Base-by-base conservation (phyloP, 345 rosid species). In the Lumnitzera littorea region DNA sequence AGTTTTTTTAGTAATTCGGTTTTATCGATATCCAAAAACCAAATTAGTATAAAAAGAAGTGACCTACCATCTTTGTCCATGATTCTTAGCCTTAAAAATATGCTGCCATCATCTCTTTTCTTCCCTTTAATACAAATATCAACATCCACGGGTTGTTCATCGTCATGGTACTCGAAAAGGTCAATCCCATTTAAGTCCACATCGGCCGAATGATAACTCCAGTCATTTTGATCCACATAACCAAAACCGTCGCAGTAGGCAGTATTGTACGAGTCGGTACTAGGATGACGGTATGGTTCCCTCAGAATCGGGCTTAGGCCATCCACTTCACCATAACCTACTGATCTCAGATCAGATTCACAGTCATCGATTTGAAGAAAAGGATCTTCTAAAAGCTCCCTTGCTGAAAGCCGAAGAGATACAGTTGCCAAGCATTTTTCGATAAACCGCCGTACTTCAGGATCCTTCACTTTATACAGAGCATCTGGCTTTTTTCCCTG, bases 401-500 rank as follows among this genome's bases (percentile, higher is more conserved):
- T 66, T 12, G 99, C 97, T 5, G 99, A 90, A 58, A 86, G 90
- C 71, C 99, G 88, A 43, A 57, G 80, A 4, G 97, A 80, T 20
- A 80, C 95, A 15, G 91, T 84, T 49, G 91, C 96, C 57, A 94
- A 80, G 67, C 99, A 94, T 74, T 94, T 94, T 73, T 88, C 96
- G 48, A 94, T 82, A 62, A 94, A 90, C 29, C 68, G 74, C 60
- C 78, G 79, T 27, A 90, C 95, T 69, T 94, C 96, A 2, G 81
- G 84, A 66, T 94, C 96, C 62, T 76, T 78, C 67, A 94, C 91
- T 74, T 83, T 80, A 67, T 84, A 84, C 65, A 94, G 72, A 71
- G 95, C 86, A 67, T 86, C 87, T 20, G 99, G 99, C 73, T 81
- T 94, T 82, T 78, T 94, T 14, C 99, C 99, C 99, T 94, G 68